Evolutionary conservation across 2,329 filamentous ascomycete genomes (phyloP).

Genomic region (Epichloe glyceriae): DNA sequence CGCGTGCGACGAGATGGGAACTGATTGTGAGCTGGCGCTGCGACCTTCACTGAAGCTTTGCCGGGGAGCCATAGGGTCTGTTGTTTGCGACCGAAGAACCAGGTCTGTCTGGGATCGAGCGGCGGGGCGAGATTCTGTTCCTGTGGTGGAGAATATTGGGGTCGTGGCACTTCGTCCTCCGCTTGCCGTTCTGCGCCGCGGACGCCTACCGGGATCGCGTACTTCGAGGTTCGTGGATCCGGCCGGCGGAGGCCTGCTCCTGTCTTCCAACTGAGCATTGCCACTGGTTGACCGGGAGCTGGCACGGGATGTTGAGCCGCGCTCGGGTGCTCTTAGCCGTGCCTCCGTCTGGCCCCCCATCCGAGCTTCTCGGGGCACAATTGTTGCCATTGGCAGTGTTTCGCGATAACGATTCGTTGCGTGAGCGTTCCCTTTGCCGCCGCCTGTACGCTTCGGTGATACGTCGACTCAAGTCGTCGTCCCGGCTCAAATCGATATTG

Average conservation of each 20-base stretch:
- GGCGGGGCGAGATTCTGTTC: constrained; percentile 33
- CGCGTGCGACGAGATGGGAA: constrained; percentile 14
- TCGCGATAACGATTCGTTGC: constrained; percentile 25
- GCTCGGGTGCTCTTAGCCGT: constrained; percentile 16
- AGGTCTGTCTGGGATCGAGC: constrained; percentile 56
- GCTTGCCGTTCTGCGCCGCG: constrained; percentile 39
- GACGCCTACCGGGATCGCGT: constrained; percentile 16
- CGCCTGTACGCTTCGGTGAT: constrained; percentile 82
- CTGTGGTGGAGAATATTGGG: constrained; percentile 27
- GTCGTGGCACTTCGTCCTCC: constrained; percentile 41
- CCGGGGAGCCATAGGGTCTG: constrained; percentile 24
- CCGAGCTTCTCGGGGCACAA: constrained; percentile 22
- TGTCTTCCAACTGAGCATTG: constrained; percentile 30
- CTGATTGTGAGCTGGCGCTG: constrained; percentile 26
- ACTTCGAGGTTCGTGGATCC: constrained; percentile 18
- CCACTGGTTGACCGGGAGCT: constrained; percentile 35
- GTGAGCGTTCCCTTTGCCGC: constrained; percentile 52
- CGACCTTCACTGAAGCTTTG: constrained; percentile 29
- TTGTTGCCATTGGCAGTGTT: constrained; percentile 27
- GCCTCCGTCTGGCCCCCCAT: constrained; percentile 12
- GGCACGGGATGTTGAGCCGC: constrained; percentile 23
- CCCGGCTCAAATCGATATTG: constrained; percentile 69
- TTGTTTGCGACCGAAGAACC: constrained; percentile 26
- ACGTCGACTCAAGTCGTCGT: constrained; percentile 80
- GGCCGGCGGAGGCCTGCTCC: constrained; percentile 35